These are phyloP conservation scores for Solanum medicagineum DNA, from an alignment of 257 asterid genomes.

Conservation along the genomic window DNA sequence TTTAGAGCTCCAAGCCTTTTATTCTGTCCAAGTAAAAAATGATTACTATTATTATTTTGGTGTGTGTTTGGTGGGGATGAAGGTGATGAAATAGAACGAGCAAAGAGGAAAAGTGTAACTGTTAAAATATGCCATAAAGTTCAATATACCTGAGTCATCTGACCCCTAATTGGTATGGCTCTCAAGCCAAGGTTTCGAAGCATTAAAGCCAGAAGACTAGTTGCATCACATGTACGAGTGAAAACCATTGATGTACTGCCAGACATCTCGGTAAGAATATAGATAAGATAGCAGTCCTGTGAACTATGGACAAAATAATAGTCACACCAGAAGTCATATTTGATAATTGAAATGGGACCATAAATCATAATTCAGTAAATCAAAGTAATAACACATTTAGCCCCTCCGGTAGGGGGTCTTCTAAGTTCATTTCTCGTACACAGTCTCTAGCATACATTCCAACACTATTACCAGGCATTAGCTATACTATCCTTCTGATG, in stretches of 20 bases:
- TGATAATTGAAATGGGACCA: background rate
- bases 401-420: background rate
- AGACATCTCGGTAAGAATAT: slow-evolving; percentile 60
- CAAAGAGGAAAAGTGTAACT: background rate
- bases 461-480: background rate
- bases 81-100: background rate
- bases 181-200: slow-evolving; percentile 75
- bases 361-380: background rate
- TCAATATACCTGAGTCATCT: slow-evolving; percentile 70
- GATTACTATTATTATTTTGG: background rate
- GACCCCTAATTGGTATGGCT: slow-evolving; percentile 94
- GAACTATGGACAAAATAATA: background rate
- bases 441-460: background rate
- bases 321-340: background rate
- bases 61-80: background rate
- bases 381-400: background rate
- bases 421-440: background rate
- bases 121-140: background rate
- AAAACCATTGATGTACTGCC: slow-evolving; percentile 83
- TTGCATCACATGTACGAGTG: slow-evolving; percentile 83
- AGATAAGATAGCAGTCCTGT: slow-evolving; percentile 84
- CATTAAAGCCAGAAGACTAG: slow-evolving; percentile 55
- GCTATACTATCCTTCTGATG: background rate
- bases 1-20: slow-evolving; percentile 84
- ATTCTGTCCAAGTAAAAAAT: slow-evolving; percentile 26